Percentiles rank a stretch among this genome's conserved stretches.
Conservation (phyloP, 768 basidiomycete species). For the Mycena amicta region DNA sequence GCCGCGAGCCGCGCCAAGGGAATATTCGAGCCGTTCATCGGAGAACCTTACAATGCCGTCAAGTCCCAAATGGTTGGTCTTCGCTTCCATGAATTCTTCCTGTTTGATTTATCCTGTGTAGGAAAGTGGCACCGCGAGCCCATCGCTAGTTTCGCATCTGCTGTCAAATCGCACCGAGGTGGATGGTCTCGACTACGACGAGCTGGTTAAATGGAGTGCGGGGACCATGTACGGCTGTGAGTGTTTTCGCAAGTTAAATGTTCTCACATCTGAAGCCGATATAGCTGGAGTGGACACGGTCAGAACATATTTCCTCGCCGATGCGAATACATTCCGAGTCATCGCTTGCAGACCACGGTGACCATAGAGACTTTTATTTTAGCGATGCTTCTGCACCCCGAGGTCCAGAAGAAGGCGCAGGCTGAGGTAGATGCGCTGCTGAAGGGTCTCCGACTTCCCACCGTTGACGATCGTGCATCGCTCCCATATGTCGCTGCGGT, state of each 20-base stretch:
- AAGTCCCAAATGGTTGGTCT: constrained; percentile 20
- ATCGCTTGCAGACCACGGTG: not conserved
- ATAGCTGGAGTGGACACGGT: constrained; percentile 11
- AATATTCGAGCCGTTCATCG: constrained; percentile 11
- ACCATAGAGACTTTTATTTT: constrained; percentile 3
- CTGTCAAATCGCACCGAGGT: not conserved
- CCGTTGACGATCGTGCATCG: constrained; percentile 1
- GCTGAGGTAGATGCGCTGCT: constrained; percentile 23
- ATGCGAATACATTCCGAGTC: not conserved
- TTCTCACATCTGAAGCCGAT: not conserved
- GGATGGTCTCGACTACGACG: constrained; percentile 1
- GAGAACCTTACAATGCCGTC: constrained; percentile 14
- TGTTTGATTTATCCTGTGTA: constrained; percentile 3
- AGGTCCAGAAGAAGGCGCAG: constrained; percentile 18
- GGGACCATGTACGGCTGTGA: constrained; percentile 6
- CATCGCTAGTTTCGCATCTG: constrained; percentile 3
- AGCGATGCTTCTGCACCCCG: constrained; percentile 7
- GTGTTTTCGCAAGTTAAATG: not conserved
- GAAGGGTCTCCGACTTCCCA: constrained; percentile 5
- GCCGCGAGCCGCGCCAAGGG: not conserved
- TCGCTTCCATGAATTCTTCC: no score
- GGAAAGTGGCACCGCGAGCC: constrained; percentile 13
- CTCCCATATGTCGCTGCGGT: constrained; percentile 24
- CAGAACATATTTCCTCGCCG: not conserved
- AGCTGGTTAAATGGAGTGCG: constrained; percentile 2